Conservation (phyloP, 2,329 filamentous ascomycete species). For the Elsinoe necatrix region DNA sequence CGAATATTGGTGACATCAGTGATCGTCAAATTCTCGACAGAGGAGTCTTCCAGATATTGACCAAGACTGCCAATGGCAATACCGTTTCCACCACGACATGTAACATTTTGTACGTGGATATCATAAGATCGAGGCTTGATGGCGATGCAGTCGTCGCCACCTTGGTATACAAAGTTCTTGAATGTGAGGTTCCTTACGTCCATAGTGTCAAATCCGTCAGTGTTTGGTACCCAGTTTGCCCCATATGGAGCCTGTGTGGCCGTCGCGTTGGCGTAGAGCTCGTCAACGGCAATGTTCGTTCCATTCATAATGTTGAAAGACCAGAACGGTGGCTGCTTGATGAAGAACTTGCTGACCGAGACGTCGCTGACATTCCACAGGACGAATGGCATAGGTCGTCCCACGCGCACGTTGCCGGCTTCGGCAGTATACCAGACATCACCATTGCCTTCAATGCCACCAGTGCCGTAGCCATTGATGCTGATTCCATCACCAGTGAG, state of each 20-base stretch:
- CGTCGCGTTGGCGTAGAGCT: constrained; percentile 46
- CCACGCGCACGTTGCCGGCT: constrained; percentile 38
- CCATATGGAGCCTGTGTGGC: constrained; percentile 43
- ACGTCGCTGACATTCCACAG: constrained; percentile 52
- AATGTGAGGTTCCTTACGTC: constrained; percentile 44
- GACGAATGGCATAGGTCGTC: constrained; percentile 50
- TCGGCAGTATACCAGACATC: constrained; percentile 48
- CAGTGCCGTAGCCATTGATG: constrained; percentile 45
- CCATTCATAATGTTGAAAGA: constrained; percentile 51
- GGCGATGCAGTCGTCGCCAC: constrained; percentile 54
- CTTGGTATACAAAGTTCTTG: constrained; percentile 46
- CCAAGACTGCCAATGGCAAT: constrained; percentile 46
- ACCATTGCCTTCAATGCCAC: constrained; percentile 48
- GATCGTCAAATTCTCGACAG: constrained; percentile 43
- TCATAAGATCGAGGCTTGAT: constrained; percentile 57
- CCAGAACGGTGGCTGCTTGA: constrained; percentile 47
- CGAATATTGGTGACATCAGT: constrained; percentile 39
- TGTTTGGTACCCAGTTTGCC: constrained; percentile 50
- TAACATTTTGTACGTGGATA: constrained; percentile 44
- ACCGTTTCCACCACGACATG: constrained; percentile 48
- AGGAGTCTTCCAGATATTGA: constrained; percentile 48
- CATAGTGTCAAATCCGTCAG: constrained; percentile 52
- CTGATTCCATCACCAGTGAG: constrained; percentile 43
- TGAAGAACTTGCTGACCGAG: constrained; percentile 44
- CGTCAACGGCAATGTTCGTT: constrained; percentile 44